Evolutionary conservation across 768 basidiomycete genomes (phyloP).

Genomic region (Boletus vermiculosoides): DNA sequence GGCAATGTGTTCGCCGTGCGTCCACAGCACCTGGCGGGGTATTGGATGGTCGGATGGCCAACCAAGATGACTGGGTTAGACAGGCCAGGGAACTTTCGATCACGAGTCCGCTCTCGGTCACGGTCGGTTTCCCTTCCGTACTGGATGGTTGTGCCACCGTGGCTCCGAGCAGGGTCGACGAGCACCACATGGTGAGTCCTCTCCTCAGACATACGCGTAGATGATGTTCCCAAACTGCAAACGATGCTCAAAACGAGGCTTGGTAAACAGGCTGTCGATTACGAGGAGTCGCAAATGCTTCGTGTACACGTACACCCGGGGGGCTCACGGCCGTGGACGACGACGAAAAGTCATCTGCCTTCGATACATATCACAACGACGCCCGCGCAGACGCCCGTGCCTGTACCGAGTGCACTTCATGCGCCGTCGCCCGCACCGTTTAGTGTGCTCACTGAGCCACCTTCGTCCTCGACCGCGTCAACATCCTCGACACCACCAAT

Average conservation of each 20-base stretch:
- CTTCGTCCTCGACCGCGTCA: constrained; percentile 23
- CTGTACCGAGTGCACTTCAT: constrained; percentile 1
- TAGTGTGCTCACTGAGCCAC: constrained; percentile 26
- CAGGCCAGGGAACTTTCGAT: constrained; percentile 69
- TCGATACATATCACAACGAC: constrained; percentile 28
- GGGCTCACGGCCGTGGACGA: constrained; percentile 12
- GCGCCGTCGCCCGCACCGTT: constrained; percentile 22
- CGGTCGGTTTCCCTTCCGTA: constrained; percentile 10
- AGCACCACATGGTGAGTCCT: constrained; percentile 43
- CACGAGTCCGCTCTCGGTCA: constrained; percentile 22
- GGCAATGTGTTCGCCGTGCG: constrained; percentile 31
- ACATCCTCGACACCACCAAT: constrained; percentile 15
- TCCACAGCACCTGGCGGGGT: constrained; percentile 21
- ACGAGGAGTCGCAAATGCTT: constrained; percentile 18
- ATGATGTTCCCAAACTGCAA: neutral
- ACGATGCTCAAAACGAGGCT: constrained; percentile 9
- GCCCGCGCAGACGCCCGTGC: neutral
- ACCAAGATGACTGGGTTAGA: constrained; percentile 73
- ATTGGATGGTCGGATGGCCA: constrained; percentile 33
- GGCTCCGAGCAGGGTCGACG: constrained; percentile 35
- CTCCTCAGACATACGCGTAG: neutral
- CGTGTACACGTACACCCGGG: constrained; percentile 13
- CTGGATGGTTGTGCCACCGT: neutral
- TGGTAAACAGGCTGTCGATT: constrained; percentile 23
- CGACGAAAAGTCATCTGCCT: constrained; percentile 20